A percentile compares a stretch with the other conserved stretches of the same genome.
Conservation (phyloP, 208 protist genomes). For the Leishmania mexicana region DNA sequence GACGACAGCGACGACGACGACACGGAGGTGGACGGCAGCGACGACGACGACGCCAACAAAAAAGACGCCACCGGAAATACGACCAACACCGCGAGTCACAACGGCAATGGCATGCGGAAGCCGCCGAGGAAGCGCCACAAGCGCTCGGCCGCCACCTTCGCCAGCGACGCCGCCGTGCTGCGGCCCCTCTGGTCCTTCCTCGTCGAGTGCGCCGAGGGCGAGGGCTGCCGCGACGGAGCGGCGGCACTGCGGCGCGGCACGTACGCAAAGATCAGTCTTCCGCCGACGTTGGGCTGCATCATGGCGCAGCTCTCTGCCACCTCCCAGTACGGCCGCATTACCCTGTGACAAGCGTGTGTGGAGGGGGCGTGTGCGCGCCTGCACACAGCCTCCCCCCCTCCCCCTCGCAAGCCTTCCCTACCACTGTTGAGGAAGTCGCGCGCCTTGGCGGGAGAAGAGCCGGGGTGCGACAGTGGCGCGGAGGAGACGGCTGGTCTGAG, state of each 20-base stretch:
- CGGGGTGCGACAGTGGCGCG: neutral
- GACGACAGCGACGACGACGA: conserved; percentile 11
- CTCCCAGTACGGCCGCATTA: conserved; percentile 60
- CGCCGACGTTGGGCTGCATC: conserved; percentile 49
- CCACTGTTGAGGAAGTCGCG: neutral
- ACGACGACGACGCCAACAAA: neutral
- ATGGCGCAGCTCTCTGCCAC: conserved; percentile 52
- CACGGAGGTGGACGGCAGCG: neutral
- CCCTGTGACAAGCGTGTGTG: conserved; percentile 24
- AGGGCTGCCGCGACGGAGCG: conserved; percentile 37
- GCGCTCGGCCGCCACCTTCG: conserved; percentile 26
- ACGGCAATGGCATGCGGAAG: conserved; percentile 3
- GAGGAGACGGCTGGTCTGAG: neutral
- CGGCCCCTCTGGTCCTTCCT: conserved; percentile 76
- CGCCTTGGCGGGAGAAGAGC: neutral
- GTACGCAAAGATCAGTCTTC: conserved; percentile 56
- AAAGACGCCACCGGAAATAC: neutral
- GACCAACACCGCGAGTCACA: no score
- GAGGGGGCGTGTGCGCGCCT: neutral
- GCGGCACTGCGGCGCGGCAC: conserved; percentile 37
- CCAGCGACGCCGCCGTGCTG: conserved; percentile 51
- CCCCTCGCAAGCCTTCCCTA: neutral
- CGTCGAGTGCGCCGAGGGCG: conserved; percentile 57
- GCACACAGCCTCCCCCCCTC: neutral
- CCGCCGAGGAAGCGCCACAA: neutral